These are phyloP conservation scores for Curvularia hawaiiensis DNA, from an alignment of 2,329 filamentous ascomycete species.

Conservation along the genomic window DNA sequence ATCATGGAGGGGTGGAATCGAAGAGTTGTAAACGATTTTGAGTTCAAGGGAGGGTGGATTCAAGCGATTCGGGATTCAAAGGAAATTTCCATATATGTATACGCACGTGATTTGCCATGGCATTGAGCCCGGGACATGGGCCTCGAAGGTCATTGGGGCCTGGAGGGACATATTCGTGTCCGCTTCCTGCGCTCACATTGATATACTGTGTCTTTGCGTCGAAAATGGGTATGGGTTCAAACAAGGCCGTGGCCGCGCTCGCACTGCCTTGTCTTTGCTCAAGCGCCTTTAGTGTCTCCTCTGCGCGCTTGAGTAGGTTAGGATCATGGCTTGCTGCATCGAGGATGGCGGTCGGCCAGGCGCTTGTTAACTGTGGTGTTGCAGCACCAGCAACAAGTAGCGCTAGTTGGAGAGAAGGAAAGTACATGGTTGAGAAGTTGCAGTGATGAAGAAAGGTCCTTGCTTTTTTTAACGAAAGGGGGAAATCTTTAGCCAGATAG, in stretches of 20 bases:
- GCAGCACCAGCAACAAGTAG: conserved; percentile 16
- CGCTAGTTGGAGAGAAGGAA: conserved; percentile 16
- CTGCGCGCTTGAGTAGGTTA: conserved; percentile 21
- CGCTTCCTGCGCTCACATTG: conserved; percentile 25
- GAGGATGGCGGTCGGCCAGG: conserved; percentile 29
- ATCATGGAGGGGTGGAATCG: too few species aligned
- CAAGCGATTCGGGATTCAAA: too few species aligned
- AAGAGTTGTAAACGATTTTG: too few species aligned
- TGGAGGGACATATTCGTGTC: conserved; percentile 34
- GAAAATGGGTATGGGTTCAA: conserved; percentile 31
- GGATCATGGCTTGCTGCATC: conserved; percentile 30
- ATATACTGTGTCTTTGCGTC: conserved; percentile 24
- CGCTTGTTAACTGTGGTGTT: conserved; percentile 17
- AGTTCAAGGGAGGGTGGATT: too few species aligned
- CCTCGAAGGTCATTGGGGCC: conserved; percentile 30
- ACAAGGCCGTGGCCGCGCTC: conserved; percentile 26
- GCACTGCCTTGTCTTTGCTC: conserved; percentile 24
- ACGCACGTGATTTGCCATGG: conserved; percentile 32
- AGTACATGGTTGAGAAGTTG: conserved; percentile 18
- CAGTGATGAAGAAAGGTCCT: too few species aligned
- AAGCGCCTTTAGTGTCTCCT: conserved; percentile 20
- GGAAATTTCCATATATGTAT: too few species aligned
- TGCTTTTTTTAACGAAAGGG: too few species aligned
- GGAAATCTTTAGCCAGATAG: too few species aligned
- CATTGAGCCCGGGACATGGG: conserved; percentile 33